Evolutionary conservation across 306 rosid genomes (phyloP), one percentile per base, ranked within the genome.

Genomic region (Lathyrus oleraceus): DNA sequence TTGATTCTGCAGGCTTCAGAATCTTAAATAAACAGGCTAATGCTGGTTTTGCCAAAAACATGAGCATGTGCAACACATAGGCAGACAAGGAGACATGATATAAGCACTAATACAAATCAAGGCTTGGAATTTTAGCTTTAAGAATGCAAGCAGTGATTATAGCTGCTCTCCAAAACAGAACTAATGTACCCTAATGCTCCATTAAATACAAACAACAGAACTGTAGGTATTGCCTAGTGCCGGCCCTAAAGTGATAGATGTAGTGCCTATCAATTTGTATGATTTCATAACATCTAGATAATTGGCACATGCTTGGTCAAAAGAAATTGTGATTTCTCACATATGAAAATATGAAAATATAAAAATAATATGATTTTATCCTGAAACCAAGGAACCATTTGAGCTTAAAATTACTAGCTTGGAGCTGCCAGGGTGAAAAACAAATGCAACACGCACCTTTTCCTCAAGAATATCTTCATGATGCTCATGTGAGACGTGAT

Each of bases 391-490:
- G 38, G 48, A 59, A 71, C 28, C 59, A 40, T 9, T 8, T 19
- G 53, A 13, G 35, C 14, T 61, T 63, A 45, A 61, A 20, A 69
- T 28, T 56, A 60, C 67, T 19, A 38, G 42, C 15, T 6, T 63
- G 47, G 49, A 59, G 15, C 12, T 43, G 27, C 48, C 10, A 49
- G 23, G 16, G 20, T 15, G 15, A 53, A 65, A 57, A 74, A 61
- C 44, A 25, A 28, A 60, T 42, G 70, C 25, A 65, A 67, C 49
- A 52, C 82, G 58, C 38, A 84, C 99, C 91, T 88, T 95, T 65
- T 87, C 97, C 67, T 89, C 92, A 30, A 42, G 84, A 45, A 81
- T 74, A 69, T 82, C 91, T 67, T 87, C 89, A 30, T 57, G 87
- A 74, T 80, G 92, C 80, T 91, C 99, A 7, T 59, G 76, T 71